A percentile compares a stretch with the other conserved stretches of the same genome.
Conservation (phyloP, 2,329 filamentous ascomycete species). For the Sarocladium strictum region DNA sequence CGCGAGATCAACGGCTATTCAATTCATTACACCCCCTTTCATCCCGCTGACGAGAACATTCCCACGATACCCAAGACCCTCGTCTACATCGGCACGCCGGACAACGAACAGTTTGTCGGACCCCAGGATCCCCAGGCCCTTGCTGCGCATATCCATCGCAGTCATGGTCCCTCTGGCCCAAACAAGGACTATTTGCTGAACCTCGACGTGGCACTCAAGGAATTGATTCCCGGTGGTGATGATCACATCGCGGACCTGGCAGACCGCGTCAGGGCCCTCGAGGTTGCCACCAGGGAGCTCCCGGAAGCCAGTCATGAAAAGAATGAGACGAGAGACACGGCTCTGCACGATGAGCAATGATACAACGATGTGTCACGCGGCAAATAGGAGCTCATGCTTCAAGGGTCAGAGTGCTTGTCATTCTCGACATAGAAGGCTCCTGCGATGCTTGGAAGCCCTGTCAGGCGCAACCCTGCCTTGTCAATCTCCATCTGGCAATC, state of each 20-base stretch:
- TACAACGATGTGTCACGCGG: neutral
- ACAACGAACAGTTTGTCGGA: constrained; percentile 87
- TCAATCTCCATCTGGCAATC: neutral
- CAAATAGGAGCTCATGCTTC: neutral
- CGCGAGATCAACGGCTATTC: constrained; percentile 97
- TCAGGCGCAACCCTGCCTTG: neutral
- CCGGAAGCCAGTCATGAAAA: neutral
- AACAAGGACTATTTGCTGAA: constrained; percentile 86
- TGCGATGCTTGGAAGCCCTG: neutral
- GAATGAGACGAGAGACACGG: constrained; percentile 1
- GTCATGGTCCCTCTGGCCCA: constrained; percentile 76
- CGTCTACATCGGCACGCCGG: constrained; percentile 91
- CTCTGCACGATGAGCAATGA: neutral
- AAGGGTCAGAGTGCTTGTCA: neutral
- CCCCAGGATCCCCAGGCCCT: constrained; percentile 72
- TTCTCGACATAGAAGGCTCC: neutral
- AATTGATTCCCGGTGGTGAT: constrained; percentile 67
- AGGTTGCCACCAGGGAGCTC: constrained; percentile 15
- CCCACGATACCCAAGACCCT: constrained; percentile 45
- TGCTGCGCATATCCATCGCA: constrained; percentile 73
- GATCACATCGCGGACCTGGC: constrained; percentile 89
- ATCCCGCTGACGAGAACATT: constrained; percentile 37
- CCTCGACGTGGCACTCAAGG: constrained; percentile 68
- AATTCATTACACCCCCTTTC: constrained; percentile 84
- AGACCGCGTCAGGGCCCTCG: constrained; percentile 59